Conservation (phyloP, 495 filamentous ascomycete genomes). For the Xylaria bambusicola region DNA sequence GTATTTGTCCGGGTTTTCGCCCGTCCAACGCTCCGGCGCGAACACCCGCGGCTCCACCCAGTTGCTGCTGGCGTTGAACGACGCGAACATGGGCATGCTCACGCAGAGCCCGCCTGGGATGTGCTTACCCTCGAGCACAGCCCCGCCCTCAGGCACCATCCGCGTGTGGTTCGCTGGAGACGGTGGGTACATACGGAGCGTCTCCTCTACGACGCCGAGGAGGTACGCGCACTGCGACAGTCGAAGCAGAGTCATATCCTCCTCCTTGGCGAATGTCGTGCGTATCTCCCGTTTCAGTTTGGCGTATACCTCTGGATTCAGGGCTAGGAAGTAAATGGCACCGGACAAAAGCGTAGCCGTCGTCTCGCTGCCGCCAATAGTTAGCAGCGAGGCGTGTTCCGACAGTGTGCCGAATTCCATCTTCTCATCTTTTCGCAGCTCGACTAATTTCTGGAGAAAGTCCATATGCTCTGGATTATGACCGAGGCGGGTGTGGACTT, state of each 20-base stretch:
- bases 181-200: conserved; percentile 57
- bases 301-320: conserved; percentile 12
- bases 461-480: too few species aligned
- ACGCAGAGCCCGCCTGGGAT: conserved; percentile 13
- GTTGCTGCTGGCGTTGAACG: background rate
- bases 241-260: background rate
- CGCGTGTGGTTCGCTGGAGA: conserved; percentile 42
- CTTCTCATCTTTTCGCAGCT: too few species aligned
- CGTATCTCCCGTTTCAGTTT: background rate
- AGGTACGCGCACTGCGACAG: conserved; percentile 34
- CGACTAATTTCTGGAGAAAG: too few species aligned
- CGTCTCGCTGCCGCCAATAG: too few species aligned
- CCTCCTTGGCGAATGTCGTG: background rate
- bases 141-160: conserved; percentile 27
- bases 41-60: background rate
- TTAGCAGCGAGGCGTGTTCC: too few species aligned
- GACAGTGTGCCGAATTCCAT: too few species aligned
- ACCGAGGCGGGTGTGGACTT: too few species aligned
- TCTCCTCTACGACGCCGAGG: conserved; percentile 57
- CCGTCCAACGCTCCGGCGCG: background rate
- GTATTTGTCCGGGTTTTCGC: background rate
- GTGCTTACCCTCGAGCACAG: conserved; percentile 22
- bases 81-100: background rate
- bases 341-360: too few species aligned
- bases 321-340: too few species aligned